Evolutionary conservation across 441 rosid genomes (phyloP).

Genomic region (Syzygium syzygioides): DNA sequence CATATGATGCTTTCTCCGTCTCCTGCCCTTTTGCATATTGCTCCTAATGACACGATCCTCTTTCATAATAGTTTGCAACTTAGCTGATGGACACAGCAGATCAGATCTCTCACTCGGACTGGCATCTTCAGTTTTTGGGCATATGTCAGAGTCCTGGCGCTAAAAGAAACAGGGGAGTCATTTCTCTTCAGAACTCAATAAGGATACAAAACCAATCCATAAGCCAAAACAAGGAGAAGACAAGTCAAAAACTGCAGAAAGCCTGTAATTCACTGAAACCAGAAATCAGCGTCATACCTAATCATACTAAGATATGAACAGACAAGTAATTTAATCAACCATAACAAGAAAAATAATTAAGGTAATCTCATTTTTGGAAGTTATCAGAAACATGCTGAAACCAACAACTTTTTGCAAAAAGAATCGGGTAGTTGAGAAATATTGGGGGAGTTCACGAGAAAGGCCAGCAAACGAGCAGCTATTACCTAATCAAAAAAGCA

Average conservation of each 20-base stretch:
- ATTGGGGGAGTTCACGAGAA: neutral
- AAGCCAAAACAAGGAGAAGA: neutral
- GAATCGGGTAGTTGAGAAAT: neutral
- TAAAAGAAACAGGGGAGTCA: neutral
- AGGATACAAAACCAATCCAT: neutral
- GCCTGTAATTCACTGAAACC: neutral
- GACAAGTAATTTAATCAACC: neutral
- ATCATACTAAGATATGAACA: neutral
- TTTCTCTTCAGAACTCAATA: neutral
- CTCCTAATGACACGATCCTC: neutral
- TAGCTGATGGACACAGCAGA: neutral
- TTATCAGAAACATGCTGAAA: neutral
- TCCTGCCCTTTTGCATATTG: conserved; percentile 3
- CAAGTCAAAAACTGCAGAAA: neutral
- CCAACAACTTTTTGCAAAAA: neutral
- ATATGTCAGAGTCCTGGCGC: conserved; percentile 1
- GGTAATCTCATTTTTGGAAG: neutral
- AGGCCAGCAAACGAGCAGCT: neutral
- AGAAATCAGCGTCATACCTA: neutral
- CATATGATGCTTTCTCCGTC: conserved; percentile 19
- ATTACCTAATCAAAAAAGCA: neutral
- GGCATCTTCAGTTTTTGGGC: neutral
- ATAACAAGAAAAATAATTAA: neutral
- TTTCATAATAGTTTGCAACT: neutral
- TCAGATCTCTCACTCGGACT: conserved; percentile 2